Conservation (phyloP, 345 rosid genomes). For the Lenwebbia sp. region DNA sequence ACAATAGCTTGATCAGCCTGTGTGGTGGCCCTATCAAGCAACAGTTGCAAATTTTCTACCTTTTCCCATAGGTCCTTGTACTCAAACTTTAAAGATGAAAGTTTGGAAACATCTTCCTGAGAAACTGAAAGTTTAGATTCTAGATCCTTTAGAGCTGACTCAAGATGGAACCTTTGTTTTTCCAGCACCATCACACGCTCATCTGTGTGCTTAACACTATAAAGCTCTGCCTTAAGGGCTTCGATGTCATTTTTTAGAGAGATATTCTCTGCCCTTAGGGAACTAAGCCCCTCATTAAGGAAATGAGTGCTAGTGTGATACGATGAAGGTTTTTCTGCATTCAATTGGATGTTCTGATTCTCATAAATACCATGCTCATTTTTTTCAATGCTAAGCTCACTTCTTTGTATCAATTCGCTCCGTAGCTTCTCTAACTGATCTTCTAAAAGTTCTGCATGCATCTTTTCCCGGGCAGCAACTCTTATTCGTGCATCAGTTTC, state of each 20-base stretch:
- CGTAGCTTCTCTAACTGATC: constrained; percentile 57
- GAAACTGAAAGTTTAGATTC: constrained; percentile 60
- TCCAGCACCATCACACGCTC: constrained; percentile 60
- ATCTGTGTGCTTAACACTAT: constrained; percentile 40
- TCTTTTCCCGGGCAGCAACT: constrained; percentile 69
- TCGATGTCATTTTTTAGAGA: constrained; percentile 58
- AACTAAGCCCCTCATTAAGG: constrained; percentile 53
- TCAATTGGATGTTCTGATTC: constrained; percentile 7
- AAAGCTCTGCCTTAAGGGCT: constrained; percentile 44
- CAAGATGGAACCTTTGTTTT: constrained; percentile 47
- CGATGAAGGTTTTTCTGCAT: constrained; percentile 14
- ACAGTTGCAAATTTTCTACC: constrained; percentile 56
- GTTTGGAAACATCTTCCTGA: constrained; percentile 57
- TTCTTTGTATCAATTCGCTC: constrained; percentile 35
- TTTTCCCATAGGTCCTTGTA: constrained; percentile 57
- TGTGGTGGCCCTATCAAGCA: constrained; percentile 59
- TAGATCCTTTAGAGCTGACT: constrained; percentile 63
- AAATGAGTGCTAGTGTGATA: constrained; percentile 21
- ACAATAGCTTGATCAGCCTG: constrained; percentile 80
- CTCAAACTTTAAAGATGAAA: constrained; percentile 59
- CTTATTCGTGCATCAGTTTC: constrained; percentile 86
- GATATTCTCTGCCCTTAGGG: constrained; percentile 53
- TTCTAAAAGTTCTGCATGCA: constrained; percentile 59
- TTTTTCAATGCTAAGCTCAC: constrained; percentile 6
- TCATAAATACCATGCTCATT: constrained; percentile 5